Evolutionary conservation across 768 basidiomycete species (phyloP).

Genomic region (Tylopilus felleus): DNA sequence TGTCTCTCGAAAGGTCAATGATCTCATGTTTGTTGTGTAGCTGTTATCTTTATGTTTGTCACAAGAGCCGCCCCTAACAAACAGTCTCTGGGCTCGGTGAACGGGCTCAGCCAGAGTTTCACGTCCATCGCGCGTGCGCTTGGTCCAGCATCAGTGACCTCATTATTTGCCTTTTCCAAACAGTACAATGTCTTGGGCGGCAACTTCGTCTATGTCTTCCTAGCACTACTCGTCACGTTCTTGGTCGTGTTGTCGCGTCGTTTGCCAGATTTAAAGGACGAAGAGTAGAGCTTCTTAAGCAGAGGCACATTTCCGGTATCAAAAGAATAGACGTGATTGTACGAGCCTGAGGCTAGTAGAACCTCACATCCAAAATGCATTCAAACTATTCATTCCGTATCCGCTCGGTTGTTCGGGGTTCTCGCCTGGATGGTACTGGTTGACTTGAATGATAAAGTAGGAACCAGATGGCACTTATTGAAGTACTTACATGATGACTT

Average conservation of each 20-base stretch:
- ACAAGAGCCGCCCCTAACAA: slow-evolving; percentile 52
- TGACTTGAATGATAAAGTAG: no score
- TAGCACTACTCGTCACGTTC: slow-evolving; percentile 31
- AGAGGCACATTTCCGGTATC: no score
- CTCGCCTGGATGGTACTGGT: no score
- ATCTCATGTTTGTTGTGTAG: slow-evolving; percentile 20
- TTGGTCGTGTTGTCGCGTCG: slow-evolving; percentile 21
- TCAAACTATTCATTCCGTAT: no score
- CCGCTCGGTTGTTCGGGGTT: no score
- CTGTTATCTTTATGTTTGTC: slow-evolving; percentile 52
- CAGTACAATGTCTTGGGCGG: slow-evolving; percentile 48
- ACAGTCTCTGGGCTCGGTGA: slow-evolving; percentile 54
- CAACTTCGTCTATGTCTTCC: slow-evolving; percentile 46
- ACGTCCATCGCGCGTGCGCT: slow-evolving; percentile 46
- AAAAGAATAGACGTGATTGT: no score
- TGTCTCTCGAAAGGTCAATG: neutral
- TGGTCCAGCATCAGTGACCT: slow-evolving; percentile 42
- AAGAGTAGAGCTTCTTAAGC: neutral
- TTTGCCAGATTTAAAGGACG: slow-evolving; percentile 18
- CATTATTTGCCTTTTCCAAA: slow-evolving; percentile 52
- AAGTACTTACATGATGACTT: no score
- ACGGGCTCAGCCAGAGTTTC: slow-evolving; percentile 52
- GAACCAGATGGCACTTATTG: no score
- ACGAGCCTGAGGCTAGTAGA: no score
- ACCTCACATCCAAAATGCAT: no score